These are phyloP conservation scores for Alopecurus myosuroides DNA, from an alignment of 176 grass and related monocot species.

Conservation along the genomic window DNA sequence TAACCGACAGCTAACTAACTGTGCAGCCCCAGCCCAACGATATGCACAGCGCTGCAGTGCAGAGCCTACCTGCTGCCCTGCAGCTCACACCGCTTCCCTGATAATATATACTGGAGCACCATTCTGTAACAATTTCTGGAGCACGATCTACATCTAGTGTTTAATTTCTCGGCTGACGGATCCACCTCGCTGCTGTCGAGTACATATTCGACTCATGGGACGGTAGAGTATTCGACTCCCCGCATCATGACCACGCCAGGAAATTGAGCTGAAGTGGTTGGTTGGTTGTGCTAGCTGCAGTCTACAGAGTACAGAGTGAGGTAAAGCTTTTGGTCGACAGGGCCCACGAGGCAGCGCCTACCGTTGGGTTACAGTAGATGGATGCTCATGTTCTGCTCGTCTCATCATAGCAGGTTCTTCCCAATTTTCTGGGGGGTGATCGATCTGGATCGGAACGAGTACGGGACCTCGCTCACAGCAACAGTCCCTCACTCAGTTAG, in stretches of 20 bases:
- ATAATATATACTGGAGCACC: not conserved
- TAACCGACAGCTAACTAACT: constrained; percentile 19
- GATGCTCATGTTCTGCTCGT: not conserved
- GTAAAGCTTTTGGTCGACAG: not conserved
- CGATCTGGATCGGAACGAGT: not conserved
- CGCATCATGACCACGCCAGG: not conserved
- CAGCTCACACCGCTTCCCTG: not conserved
- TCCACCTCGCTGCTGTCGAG: not conserved
- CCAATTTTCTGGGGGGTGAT: not conserved
- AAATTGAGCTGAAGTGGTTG: not conserved
- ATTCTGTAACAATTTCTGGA: too few relatives aligned
- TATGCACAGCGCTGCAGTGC: too few relatives aligned
- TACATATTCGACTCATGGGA: not conserved
- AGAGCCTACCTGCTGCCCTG: not conserved
- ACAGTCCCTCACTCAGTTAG: not conserved
- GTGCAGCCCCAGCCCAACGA: not conserved
- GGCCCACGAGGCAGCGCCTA: not conserved
- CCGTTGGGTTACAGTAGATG: not conserved
- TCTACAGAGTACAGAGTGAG: not conserved
- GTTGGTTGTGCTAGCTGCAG: not conserved
- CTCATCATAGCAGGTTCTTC: not conserved
- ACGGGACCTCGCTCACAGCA: too few relatives aligned
- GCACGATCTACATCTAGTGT: not conserved
- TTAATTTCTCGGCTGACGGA: not conserved
- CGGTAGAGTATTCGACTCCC: not conserved